Conservation (phyloP, 1,139 yeast genomes). For the Saccharomyces uvarum region DNA sequence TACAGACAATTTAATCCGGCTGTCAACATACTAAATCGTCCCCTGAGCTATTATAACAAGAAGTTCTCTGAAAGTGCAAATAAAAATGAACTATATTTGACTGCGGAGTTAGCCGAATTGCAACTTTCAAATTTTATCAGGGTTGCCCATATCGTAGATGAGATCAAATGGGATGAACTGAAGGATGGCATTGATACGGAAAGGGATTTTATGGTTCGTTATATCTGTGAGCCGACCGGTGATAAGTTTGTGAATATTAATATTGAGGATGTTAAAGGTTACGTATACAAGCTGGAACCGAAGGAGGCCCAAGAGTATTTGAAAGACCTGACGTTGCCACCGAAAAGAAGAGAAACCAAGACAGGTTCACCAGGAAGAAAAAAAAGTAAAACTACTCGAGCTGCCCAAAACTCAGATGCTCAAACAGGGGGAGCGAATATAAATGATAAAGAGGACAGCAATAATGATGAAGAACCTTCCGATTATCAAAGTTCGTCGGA, state of each 20-base stretch:
- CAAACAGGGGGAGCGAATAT: neutral
- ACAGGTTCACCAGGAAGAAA: neutral
- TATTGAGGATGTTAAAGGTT: conserved; percentile 13
- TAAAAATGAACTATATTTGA: conserved; percentile 13
- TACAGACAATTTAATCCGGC: conserved; percentile 12
- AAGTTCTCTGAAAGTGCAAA: conserved; percentile 9
- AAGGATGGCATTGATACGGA: conserved; percentile 1
- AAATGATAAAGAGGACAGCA: conserved; percentile 7
- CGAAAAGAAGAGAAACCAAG: neutral
- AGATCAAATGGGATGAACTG: conserved; percentile 6
- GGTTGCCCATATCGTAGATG: conserved; percentile 7
- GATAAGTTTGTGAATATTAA: conserved; percentile 16
- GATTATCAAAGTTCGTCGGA: neutral
- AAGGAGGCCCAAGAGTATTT: conserved; percentile 17
- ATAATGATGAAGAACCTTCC: conserved; percentile 3
- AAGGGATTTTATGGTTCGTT: conserved; percentile 13
- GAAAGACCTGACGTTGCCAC: conserved; percentile 10
- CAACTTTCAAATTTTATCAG: conserved; percentile 9
- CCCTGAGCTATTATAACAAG: neutral
- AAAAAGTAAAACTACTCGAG: neutral
- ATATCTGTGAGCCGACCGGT: conserved; percentile 19
- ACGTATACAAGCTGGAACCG: conserved; percentile 10
- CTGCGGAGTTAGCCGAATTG: conserved; percentile 13
- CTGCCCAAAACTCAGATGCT: neutral
- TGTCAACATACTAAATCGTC: neutral